Evolutionary conservation across 305 asterid genomes (phyloP).

Genomic region (Ruellia speciosa): DNA sequence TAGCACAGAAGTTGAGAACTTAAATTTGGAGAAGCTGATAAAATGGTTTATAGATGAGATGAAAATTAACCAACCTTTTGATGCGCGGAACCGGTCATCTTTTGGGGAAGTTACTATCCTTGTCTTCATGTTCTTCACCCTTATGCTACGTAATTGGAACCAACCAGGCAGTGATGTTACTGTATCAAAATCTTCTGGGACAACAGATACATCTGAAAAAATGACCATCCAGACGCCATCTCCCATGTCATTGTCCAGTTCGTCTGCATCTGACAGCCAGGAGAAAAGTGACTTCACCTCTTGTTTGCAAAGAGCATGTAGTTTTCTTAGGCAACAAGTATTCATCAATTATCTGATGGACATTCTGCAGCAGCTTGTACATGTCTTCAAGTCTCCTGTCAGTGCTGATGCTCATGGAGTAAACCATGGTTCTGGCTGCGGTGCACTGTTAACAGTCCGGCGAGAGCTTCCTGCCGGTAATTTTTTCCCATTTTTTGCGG

Average conservation of each 20-base stretch:
- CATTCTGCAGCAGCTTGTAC: conserved; percentile 83
- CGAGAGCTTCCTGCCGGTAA: conserved; percentile 98
- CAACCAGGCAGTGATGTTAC: conserved; percentile 78
- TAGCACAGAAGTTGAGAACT: conserved; percentile 54
- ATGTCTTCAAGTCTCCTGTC: conserved; percentile 66
- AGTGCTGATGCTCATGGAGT: conserved; percentile 51
- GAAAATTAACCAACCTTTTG: conserved; percentile 55
- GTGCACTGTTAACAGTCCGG: conserved; percentile 74
- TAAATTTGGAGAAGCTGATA: conserved; percentile 78
- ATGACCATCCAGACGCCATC: conserved; percentile 37
- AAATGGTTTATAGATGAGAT: conserved; percentile 91
- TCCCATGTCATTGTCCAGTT: conserved; percentile 38
- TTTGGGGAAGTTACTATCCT: conserved; percentile 89
- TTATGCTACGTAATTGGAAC: conserved; percentile 98
- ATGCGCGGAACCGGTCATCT: conserved; percentile 60
- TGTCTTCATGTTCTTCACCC: conserved; percentile 88
- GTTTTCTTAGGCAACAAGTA: conserved; percentile 77
- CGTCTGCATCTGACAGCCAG: conserved; percentile 48
- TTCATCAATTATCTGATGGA: conserved; percentile 91
- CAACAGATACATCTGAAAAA: conserved; percentile 62
- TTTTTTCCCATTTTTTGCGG: conserved; percentile 91
- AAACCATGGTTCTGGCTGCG: conserved; percentile 81
- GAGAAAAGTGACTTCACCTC: conserved; percentile 62
- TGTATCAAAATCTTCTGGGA: conserved; percentile 51
- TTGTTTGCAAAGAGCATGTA: conserved; percentile 69